Evolutionary conservation across 2,329 filamentous ascomycete species (phyloP).

Genomic region (Penicillium sp.): DNA sequence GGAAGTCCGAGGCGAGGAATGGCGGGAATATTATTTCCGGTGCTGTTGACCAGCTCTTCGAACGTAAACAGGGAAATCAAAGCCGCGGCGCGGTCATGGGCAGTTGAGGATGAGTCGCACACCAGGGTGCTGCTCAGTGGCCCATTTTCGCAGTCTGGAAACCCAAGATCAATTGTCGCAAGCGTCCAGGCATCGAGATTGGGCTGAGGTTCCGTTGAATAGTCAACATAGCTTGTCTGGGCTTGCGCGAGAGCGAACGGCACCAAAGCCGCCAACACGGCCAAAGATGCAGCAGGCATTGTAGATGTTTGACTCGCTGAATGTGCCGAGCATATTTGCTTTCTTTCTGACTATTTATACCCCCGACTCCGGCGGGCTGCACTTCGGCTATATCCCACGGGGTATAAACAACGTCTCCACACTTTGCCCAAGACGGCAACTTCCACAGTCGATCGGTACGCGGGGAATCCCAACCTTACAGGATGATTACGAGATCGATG

Average conservation of each 20-base stretch:
- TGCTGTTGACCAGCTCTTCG: constrained; percentile 57
- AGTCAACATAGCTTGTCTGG: constrained; percentile 30
- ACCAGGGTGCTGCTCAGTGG: constrained; percentile 52
- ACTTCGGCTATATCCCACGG: constrained; percentile 5
- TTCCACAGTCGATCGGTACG: constrained; percentile 23
- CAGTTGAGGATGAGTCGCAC: constrained; percentile 48
- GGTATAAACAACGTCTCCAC: constrained; percentile 11
- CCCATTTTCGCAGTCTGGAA: constrained; percentile 54
- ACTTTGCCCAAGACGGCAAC: constrained; percentile 17
- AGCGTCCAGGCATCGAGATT: constrained; percentile 22
- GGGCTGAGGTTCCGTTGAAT: constrained; percentile 26
- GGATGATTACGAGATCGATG: background rate
- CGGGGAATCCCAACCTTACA: constrained; percentile 1
- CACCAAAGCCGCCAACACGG: constrained; percentile 21
- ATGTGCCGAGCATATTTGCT: background rate
- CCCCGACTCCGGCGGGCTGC: background rate
- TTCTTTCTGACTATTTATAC: background rate
- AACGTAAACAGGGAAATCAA: constrained; percentile 53
- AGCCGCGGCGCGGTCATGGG: constrained; percentile 46
- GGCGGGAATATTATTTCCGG: constrained; percentile 50
- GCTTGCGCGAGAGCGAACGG: constrained; percentile 25
- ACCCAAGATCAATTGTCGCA: constrained; percentile 28
- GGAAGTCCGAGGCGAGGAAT: constrained; percentile 58
- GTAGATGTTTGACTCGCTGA: background rate
- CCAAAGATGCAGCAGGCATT: constrained; percentile 17